Evolutionary conservation across 2,329 filamentous ascomycete genomes (phyloP), one percentile per base, ranked within the genome.

Genomic region (Epichloe baconii): DNA sequence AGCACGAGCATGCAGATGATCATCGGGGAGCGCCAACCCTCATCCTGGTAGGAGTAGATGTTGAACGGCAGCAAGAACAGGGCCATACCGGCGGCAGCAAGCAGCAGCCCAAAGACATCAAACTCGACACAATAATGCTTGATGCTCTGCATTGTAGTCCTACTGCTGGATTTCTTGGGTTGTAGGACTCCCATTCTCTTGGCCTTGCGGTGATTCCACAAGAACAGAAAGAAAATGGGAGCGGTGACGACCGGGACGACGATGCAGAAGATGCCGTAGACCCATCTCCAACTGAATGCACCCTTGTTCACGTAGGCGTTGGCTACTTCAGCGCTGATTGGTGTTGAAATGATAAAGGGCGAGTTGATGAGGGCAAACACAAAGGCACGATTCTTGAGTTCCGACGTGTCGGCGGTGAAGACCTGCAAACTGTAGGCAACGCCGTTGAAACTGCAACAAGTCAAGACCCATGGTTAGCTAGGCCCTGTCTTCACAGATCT

Each of bases 31-130:
- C 63, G 63, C 78, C 78, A 82, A 10, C 71, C 73, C 43, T 74
- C 62, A 14, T 71, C 71, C 0, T 74, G 71, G 2, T 62, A 59
- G 7, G 58, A 55, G 17, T 75, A 72, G 14, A 86, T 69, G 4
- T 73, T 82, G 60, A 87, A 79, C 0, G 83, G 82, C 0, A 87
- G 72, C 14, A 86, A 65, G 59, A 86, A 81, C 15, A 83, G 61
- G 2, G 74, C 71, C 19, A 83, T 71, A 5, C 80, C 82, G 4
- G 65, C 68, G 4, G 74, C 42, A 26, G 42, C 11, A 5, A 31
- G 17, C 14, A 11, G 7, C 5, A 31, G 21, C 17, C 6, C 15
- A n/a, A 1, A 38, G 15, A 3, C 14, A n/a, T 84, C 82, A 57
- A 83, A 83, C 51, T 84, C 75, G 36, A 77, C 62, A 3, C 71